Percentiles rank a stretch among this genome's conserved stretches.
Evolutionary conservation across 148 eudicot genomes (phyloP).

Genomic region (Chenopodium formosanum): DNA sequence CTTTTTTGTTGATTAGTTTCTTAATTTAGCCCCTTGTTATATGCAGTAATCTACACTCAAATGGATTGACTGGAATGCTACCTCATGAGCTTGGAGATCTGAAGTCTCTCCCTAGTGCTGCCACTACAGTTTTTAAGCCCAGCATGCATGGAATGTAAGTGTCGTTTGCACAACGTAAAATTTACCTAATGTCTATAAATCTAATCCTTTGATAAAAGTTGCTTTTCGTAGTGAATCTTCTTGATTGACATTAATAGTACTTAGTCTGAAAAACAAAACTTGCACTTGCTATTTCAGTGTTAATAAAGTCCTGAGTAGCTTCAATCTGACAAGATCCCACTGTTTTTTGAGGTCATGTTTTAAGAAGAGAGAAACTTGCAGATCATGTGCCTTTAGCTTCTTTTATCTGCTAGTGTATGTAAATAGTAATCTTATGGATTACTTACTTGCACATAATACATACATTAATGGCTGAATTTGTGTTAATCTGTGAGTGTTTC

Average conservation of each 20-base stretch:
- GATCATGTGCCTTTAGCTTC: no score
- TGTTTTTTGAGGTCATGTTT: no score
- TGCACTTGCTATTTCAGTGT: not conserved
- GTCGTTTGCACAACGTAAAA: not conserved
- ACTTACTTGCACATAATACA: no score
- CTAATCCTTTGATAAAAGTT: conserved; percentile 11
- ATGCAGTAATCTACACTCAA: conserved; percentile 71
- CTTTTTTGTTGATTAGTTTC: conserved; percentile 6
- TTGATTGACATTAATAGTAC: not conserved
- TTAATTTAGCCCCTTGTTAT: not conserved
- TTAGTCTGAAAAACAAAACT: not conserved
- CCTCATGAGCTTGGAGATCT: conserved; percentile 68
- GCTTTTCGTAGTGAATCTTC: conserved; percentile 2
- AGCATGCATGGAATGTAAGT: conserved; percentile 60
- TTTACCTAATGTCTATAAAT: not conserved
- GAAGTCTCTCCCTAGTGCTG: conserved; percentile 59
- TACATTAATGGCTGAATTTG: no score
- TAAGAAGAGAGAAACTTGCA: no score
- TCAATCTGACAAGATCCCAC: no score
- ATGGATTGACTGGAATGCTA: conserved; percentile 73
- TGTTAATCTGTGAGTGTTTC: no score
- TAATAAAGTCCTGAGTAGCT: no score
- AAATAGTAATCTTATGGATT: no score
- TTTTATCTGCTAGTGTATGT: no score
- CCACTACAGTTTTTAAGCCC: conserved; percentile 33